A percentile compares a stretch with the other conserved stretches of the same genome.
Evolutionary conservation across 805 yeast genomes (phyloP).

Genomic region (Saccharomycopsis fibuligera): DNA sequence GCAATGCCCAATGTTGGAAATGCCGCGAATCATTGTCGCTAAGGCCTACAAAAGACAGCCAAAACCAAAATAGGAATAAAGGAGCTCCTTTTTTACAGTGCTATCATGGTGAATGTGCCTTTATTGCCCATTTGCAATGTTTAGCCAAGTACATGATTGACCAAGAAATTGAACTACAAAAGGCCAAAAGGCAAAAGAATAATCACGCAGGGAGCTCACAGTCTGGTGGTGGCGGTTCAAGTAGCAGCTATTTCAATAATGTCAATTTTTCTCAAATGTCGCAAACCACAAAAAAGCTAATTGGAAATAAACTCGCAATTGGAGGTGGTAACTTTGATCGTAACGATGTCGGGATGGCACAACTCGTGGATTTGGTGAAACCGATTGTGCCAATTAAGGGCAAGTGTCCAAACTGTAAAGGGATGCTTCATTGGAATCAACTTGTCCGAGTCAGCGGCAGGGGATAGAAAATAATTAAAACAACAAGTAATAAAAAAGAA

Average conservation of each 20-base stretch:
- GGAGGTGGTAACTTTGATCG: neutral
- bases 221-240: neutral
- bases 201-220: neutral
- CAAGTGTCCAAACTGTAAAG: constrained; percentile 14
- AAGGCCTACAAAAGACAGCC: too few relatives aligned
- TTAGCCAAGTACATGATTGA: neutral
- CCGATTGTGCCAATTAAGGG: constrained; percentile 12
- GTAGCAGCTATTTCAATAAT: neutral
- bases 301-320: neutral
- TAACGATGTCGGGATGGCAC: neutral
- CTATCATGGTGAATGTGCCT: constrained; percentile 2
- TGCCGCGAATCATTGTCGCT: too few relatives aligned
- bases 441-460: neutral
- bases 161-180: neutral
- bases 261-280: neutral
- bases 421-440: constrained; percentile 8
- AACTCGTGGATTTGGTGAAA: neutral
- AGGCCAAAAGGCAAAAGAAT: neutral
- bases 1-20: too few relatives aligned
- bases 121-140: constrained; percentile 2
- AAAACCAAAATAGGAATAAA: neutral
- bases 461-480: too few relatives aligned
- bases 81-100: neutral
- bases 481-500: too few relatives aligned
- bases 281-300: neutral